These are phyloP conservation scores for Beauveria bassiana DNA, from an alignment of 2,329 filamentous ascomycete genomes.

Conservation along the genomic window DNA sequence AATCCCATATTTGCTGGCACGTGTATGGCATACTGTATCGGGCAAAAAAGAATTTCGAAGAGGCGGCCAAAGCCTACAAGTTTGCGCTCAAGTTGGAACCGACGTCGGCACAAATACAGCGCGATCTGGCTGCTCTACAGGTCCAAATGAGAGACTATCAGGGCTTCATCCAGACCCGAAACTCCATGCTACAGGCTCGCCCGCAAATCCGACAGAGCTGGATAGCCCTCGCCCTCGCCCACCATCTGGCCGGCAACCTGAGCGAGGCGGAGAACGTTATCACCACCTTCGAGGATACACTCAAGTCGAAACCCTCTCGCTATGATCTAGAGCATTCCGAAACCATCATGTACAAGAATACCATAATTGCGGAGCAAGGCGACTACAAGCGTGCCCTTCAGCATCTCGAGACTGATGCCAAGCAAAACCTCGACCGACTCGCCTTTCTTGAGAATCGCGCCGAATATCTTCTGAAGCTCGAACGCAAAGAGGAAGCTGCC, in stretches of 20 bases:
- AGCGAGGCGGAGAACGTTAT: slow-evolving; percentile 83
- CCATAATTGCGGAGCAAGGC: slow-evolving; percentile 83
- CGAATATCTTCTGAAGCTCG: slow-evolving; percentile 73
- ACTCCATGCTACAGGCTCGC: slow-evolving; percentile 76
- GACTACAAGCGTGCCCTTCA: slow-evolving; percentile 77
- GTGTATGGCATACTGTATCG: slow-evolving; percentile 94
- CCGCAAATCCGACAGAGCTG: slow-evolving; percentile 84
- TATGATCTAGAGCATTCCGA: slow-evolving; percentile 89
- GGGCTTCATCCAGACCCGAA: slow-evolving; percentile 85
- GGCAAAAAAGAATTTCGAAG: slow-evolving; percentile 93
- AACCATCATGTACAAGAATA: slow-evolving; percentile 90
- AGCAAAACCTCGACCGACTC: slow-evolving; percentile 73
- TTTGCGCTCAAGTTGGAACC: slow-evolving; percentile 89
- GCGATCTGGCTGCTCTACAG: slow-evolving; percentile 87
- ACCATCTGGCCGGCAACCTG: slow-evolving; percentile 83
- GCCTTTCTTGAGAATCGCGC: slow-evolving; percentile 81
- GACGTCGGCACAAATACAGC: slow-evolving; percentile 88
- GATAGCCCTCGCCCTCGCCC: slow-evolving; percentile 92
- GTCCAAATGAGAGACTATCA: slow-evolving; percentile 94
- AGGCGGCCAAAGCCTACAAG: slow-evolving; percentile 98
- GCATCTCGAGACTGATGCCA: slow-evolving; percentile 71
- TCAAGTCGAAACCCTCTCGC: slow-evolving; percentile 72
- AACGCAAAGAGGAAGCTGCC: slow-evolving; percentile 68
- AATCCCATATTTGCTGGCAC: slow-evolving; percentile 99
- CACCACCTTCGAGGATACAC: slow-evolving; percentile 84